A percentile compares a stretch with the other conserved stretches of the same genome.
Conservation (phyloP, 2,329 filamentous ascomycete species). For the Calonectria ilicicola region DNA sequence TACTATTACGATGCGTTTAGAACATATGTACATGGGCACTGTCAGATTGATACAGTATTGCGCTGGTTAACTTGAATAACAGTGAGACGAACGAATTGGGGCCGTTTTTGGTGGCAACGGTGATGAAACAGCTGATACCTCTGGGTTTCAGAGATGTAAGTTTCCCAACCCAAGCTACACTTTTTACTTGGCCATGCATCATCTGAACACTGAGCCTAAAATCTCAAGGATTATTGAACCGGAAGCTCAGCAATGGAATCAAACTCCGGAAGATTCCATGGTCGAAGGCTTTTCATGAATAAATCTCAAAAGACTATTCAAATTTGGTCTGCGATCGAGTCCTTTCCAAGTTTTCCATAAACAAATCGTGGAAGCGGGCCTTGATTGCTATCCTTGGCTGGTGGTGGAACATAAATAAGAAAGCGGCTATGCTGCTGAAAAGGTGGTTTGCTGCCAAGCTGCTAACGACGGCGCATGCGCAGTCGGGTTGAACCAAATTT, state of each 20-base stretch:
- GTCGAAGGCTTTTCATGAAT: neutral
- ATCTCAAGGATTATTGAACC: neutral
- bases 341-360: constrained; percentile 4
- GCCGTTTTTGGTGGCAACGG: neutral
- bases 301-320: neutral
- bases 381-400: constrained; percentile 37
- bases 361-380: neutral
- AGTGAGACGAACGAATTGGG: neutral
- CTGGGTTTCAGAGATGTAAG: neutral
- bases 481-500: constrained; percentile 10
- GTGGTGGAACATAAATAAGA: constrained; percentile 35
- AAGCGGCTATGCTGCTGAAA: neutral
- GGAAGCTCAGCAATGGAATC: neutral
- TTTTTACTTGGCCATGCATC: neutral
- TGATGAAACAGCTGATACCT: neutral
- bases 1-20: neutral
- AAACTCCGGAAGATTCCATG: neutral
- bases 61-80: neutral
- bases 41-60: neutral
- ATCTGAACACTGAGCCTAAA: neutral
- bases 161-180: neutral
- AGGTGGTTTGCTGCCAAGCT: constrained; percentile 25
- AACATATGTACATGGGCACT: neutral
- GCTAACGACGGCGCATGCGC: constrained; percentile 32
- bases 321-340: neutral